A percentile compares a stretch with the other conserved stretches of the same genome.
These are phyloP conservation scores for Berkeleyomyces basicola DNA, from an alignment of 2,329 filamentous ascomycete genomes.

Conservation along the genomic window DNA sequence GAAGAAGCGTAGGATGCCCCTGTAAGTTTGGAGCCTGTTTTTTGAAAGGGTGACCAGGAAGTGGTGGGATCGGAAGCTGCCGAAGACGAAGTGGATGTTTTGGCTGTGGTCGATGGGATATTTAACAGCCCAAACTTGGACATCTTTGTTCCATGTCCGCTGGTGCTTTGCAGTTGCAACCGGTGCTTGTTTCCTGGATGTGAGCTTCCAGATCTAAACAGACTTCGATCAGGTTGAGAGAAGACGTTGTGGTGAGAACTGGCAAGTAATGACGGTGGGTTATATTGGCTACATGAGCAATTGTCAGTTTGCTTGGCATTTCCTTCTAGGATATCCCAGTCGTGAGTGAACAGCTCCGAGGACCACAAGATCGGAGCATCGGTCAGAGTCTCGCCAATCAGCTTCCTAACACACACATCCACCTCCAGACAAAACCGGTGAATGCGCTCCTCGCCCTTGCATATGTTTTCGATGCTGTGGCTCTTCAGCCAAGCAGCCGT, in stretches of 20 bases:
- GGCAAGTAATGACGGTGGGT: constrained; percentile 28
- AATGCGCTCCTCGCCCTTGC: constrained; percentile 83
- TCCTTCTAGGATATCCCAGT: constrained; percentile 46
- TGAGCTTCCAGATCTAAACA: not conserved
- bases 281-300: not conserved
- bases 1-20: constrained; percentile 42
- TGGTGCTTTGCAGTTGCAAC: constrained; percentile 33
- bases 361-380: constrained; percentile 85
- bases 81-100: not conserved
- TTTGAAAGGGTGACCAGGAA: constrained; percentile 80
- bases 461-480: constrained; percentile 79
- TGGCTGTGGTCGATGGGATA: not conserved
- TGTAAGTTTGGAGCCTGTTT: constrained; percentile 42
- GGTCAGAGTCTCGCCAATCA: constrained; percentile 69
- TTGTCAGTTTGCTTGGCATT: constrained; percentile 16
- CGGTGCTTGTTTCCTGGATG: constrained; percentile 28
- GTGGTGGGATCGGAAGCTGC: constrained; percentile 26
- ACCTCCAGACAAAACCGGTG: constrained; percentile 88
- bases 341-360: constrained; percentile 70
- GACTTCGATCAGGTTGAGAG: constrained; percentile 33
- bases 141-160: not conserved
- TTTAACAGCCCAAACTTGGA: not conserved
- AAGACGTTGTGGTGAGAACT: constrained; percentile 38
- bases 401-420: constrained; percentile 66
- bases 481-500: constrained; percentile 69